Conservation (phyloP, 495 filamentous ascomycete genomes). For the Aspergillus saccharolyticus region DNA sequence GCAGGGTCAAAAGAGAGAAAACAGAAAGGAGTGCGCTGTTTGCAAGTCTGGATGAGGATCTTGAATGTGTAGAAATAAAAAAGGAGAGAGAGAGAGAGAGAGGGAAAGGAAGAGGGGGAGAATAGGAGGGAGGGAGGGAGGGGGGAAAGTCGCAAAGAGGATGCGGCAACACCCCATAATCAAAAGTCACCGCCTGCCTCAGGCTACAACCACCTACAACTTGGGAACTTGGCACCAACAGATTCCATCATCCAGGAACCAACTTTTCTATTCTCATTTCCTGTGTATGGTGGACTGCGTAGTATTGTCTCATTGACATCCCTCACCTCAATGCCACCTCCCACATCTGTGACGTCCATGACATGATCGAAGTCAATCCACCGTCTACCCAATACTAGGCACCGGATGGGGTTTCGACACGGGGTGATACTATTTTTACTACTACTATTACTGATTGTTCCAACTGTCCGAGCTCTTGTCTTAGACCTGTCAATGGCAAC, state of each 20-base stretch:
- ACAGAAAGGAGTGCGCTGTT: neutral
- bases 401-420: neutral
- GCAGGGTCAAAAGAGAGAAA: neutral
- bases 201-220: too few species aligned
- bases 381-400: too few species aligned
- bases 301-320: too few species aligned
- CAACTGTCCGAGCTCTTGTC: neutral
- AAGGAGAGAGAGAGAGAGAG: neutral
- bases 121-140: neutral
- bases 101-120: neutral
- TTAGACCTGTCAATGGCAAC: neutral
- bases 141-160: constrained; percentile 2
- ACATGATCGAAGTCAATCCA: neutral
- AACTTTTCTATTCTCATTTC: neutral
- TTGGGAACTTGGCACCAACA: too few species aligned
- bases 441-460: too few species aligned
- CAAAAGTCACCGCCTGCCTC: neutral
- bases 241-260: too few species aligned
- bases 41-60: too few species aligned
- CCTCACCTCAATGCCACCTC: too few species aligned
- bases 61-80: neutral
- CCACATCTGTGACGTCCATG: neutral
- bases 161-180: constrained; percentile 2
- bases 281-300: too few species aligned
- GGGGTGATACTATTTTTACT: constrained; percentile 1